Base-by-base conservation (phyloP, 768 basidiomycete species). In the Pleurotus eryngii region DNA sequence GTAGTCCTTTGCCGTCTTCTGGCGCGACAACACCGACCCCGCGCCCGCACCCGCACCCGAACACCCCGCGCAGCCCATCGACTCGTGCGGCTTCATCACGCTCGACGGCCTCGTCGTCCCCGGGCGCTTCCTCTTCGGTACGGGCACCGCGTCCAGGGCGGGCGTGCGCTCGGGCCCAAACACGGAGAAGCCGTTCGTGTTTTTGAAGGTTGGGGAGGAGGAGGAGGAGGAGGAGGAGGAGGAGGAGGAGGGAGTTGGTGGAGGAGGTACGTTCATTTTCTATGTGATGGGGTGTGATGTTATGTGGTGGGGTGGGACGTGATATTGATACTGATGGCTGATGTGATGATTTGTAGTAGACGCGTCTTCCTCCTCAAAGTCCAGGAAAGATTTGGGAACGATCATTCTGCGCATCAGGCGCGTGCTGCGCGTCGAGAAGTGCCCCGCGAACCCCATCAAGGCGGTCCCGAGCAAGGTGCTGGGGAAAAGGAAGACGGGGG, bases 81-180 rank as follows among this genome's bases (percentile, higher is more conserved):
- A 82, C 54, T 81, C 83, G 3, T 86, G 84, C 57, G 71, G 79
- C 0, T 89, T 79, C 63, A 82, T 90, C 18, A 74, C 73, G n/a
- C 69, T 90, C 6, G 89, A 90, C 64, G 87, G 86, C 2, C 74
- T 80, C 51, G 69, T 76, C 3, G 82, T 85, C 1, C 81, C 88
- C 1, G 89, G 87, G 4, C 71, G 81, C 14, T 89, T 87, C 62
- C 65, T 89, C 15, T 76, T 72, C 27, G 87, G 87, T 4, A 56
- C 69, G 12, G 87, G 88, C 0, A 70, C 72, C n/a, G 69, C 84
- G 15, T 78, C 64, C n/a, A 77, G 87, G 27, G 65, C 73, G 50
- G 83, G 81, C 1, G 70, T 86, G 5, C 74, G 86, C 35, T 78
- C 81, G 0, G 81, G 81, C 3, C 60, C 67, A 3, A 62, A 65